Evolutionary conservation across 176 grass and related monocot species (phyloP), one percentile per base, ranked within the genome.

Genomic region (Pharus latifolius): DNA sequence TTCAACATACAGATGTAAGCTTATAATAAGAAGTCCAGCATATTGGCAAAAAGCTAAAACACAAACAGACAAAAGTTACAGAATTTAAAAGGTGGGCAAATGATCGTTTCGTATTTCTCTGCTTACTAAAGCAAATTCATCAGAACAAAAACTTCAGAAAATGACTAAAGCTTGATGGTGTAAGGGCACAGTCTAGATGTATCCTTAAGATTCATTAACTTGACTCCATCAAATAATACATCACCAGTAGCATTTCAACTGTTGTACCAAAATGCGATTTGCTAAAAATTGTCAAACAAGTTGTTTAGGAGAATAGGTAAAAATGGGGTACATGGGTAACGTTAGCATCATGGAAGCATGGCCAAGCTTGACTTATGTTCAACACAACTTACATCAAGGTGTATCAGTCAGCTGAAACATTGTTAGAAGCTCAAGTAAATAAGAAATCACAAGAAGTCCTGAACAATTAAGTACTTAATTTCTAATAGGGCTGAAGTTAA

Each of bases 111-210:
- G n/a, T n/a, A n/a, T n/a, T n/a, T n/a, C n/a, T n/a, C n/a, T 83
- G 43, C 25, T 76, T 63, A 20, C 47, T 55, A 47, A 70, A 76
- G 48, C 47, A 49, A 72, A 78, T n/a, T 14, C 19, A 58, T 75
- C n/a, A 6, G 18, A 75, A 22, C 18, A 62, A 69, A 72, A 58
- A 9, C 59, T 59, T 58, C 2, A 46, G 38, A 25, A 20, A 32
- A n/a, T 59, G 10, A 11, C 3, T 1, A 32, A 35, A 67, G 19
- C 29, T 28, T 28, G 23, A 65, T 0, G 1, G 17, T 71, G 33
- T 70, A 56, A 41, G 42, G 24, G 41, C 14, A 56, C 4, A 7
- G 4, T 64, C 6, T 43, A 43, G 13, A 35, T 14, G 4, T 45
- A 43, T 27, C 12, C 37, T 27, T 28, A 1, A 49, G 19, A 35